phyloP scores from a whole-genome alignment of 116 monocot species.

The Phalaenopsis hybrid region DNA sequence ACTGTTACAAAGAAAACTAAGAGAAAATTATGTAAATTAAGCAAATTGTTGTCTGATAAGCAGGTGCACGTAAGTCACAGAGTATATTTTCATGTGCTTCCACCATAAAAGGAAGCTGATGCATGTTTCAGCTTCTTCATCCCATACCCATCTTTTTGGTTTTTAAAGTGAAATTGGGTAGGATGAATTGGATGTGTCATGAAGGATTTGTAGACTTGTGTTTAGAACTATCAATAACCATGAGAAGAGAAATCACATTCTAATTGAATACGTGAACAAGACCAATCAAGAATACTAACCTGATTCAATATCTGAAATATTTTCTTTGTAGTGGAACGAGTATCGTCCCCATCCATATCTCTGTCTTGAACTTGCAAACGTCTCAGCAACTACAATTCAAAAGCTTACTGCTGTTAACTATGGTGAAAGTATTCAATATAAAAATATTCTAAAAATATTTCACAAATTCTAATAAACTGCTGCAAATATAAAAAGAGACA shows the following conservation, averaged over 20 bases:
- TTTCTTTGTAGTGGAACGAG: conserved; percentile 72
- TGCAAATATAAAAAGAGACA: background rate
- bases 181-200: background rate
- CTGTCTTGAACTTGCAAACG: conserved; percentile 78
- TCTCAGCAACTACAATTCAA: conserved; percentile 60
- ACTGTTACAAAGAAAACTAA: too few relatives aligned
- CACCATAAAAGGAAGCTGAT: background rate
- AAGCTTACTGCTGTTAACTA: background rate
- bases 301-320: conserved; percentile 92
- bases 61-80: background rate
- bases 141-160: background rate
- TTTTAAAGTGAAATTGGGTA: background rate
- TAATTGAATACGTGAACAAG: background rate
- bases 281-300: conserved; percentile 26
- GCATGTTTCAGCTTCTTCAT: background rate
- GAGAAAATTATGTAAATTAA: background rate
- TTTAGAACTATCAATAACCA: background rate
- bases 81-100: background rate
- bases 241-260: background rate
- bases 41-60: background rate
- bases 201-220: background rate
- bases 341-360: conserved; percentile 60
- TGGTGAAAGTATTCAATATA: background rate
- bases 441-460: background rate
- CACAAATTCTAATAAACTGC: background rate